phyloP scores from a whole-genome alignment of 139 green algal genomes.

The Chlorokybus atmophyticus region DNA sequence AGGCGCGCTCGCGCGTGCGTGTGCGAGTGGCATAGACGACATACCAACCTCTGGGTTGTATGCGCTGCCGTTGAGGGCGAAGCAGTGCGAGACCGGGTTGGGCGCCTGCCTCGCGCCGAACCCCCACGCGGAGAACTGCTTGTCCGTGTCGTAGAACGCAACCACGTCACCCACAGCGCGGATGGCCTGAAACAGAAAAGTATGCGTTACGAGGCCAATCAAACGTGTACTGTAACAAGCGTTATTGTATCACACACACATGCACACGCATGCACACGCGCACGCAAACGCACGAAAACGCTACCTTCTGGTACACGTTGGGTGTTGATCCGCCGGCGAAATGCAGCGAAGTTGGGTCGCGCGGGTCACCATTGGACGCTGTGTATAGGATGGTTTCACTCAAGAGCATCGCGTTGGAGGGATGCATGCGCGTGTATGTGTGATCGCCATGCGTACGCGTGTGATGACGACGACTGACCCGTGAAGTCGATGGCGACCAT shows the following conservation, averaged over 20 bases:
- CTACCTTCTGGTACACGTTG: too few relatives aligned
- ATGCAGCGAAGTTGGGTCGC: too few relatives aligned
- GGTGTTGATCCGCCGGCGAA: too few relatives aligned
- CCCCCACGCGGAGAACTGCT: conserved; percentile 9
- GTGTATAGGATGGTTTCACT: too few relatives aligned
- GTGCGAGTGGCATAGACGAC: too few relatives aligned
- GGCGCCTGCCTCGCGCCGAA: neutral
- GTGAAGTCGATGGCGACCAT: conserved; percentile 8
- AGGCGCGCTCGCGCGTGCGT: too few relatives aligned
- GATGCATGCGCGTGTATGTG: too few relatives aligned
- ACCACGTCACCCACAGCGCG: conserved; percentile 3
- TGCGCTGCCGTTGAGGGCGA: conserved; percentile 1
- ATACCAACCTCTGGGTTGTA: neutral
- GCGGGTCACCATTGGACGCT: too few relatives aligned
- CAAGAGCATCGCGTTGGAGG: too few relatives aligned
- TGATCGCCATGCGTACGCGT: neutral
- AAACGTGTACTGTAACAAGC: too few relatives aligned
- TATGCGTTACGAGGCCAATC: too few relatives aligned
- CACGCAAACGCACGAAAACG: neutral
- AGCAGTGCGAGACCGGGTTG: conserved; percentile 8
- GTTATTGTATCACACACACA: conserved; percentile 2
- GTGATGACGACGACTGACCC: neutral
- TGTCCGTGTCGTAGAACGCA: conserved; percentile 15
- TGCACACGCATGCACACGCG: neutral
- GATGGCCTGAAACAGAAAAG: conserved; percentile 1